Evolutionary conservation across 2,329 filamentous ascomycete species (phyloP).

Genomic region (Pseudocercospora ulei): DNA sequence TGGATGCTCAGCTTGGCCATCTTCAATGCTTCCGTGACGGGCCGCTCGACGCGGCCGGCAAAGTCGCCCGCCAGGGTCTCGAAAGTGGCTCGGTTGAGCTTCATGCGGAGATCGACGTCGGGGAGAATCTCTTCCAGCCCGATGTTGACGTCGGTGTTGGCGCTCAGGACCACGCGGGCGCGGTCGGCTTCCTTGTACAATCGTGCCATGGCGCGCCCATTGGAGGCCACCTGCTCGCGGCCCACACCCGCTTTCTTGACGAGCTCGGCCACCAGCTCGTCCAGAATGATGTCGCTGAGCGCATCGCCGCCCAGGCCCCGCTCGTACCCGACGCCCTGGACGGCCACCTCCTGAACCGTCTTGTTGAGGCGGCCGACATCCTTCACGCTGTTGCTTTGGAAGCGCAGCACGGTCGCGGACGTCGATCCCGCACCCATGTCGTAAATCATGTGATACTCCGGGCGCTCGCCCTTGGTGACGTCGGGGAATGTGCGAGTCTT

Average conservation of each 20-base stretch:
- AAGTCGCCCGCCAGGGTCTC: conserved; percentile 65
- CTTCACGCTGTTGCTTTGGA: conserved; percentile 82
- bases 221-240: conserved; percentile 56
- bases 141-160: conserved; percentile 70
- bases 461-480: conserved; percentile 68
- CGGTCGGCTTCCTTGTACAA: conserved; percentile 88
- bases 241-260: conserved; percentile 53
- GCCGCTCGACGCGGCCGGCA: conserved; percentile 56
- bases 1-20: conserved; percentile 60
- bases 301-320: conserved; percentile 78
- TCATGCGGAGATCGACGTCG: conserved; percentile 88
- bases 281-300: conserved; percentile 76
- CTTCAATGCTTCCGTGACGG: conserved; percentile 64
- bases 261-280: conserved; percentile 79
- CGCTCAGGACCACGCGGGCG: conserved; percentile 78
- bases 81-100: conserved; percentile 68
- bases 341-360: conserved; percentile 89
- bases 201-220: conserved; percentile 79
- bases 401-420: conserved; percentile 78
- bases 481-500: conserved; percentile 82
- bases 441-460: conserved; percentile 86
- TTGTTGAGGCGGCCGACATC: conserved; percentile 91
- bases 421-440: conserved; percentile 97
- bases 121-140: conserved; percentile 86
- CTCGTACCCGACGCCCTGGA: conserved; percentile 81